Percentiles rank a stretch among this genome's conserved stretches.
Conservation (phyloP, 345 rosid species). For the Odontarrhena argentea region DNA sequence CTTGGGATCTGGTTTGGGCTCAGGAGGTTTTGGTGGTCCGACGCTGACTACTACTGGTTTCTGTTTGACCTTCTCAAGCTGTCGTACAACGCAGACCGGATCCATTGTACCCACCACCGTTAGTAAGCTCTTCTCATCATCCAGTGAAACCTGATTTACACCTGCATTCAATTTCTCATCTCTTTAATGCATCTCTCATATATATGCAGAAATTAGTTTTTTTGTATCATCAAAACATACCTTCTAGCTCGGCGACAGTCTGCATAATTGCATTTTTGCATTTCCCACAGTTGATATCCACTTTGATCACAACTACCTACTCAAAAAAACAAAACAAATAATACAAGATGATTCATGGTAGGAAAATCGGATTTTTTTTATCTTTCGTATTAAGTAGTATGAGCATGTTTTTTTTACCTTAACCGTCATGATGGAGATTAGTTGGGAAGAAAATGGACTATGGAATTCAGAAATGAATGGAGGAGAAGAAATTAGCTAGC, state of each 20-base stretch:
- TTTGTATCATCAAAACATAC: background rate
- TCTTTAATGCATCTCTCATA: background rate
- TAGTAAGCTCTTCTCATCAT: conserved; percentile 39
- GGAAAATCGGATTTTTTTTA: background rate
- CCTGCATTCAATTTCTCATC: conserved; percentile 30
- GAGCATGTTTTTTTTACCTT: conserved; percentile 33
- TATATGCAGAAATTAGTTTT: background rate
- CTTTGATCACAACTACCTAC: conserved; percentile 41
- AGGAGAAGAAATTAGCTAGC: conserved; percentile 9
- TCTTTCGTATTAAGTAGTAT: background rate
- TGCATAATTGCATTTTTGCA: conserved; percentile 38
- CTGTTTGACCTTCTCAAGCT: conserved; percentile 37
- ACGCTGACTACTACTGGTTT: conserved; percentile 39
- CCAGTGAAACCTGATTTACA: conserved; percentile 33
- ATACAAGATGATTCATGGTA: conserved; percentile 6
- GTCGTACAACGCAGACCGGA: conserved; percentile 25
- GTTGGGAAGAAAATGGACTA: background rate
- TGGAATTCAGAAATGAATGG: conserved; percentile 19
- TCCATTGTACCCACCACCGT: conserved; percentile 46
- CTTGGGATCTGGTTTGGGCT: conserved; percentile 9
- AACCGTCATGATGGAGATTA: conserved; percentile 30
- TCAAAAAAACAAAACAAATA: conserved; percentile 29
- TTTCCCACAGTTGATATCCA: conserved; percentile 40
- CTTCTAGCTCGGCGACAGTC: conserved; percentile 39
- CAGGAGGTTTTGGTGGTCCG: conserved; percentile 39